Evolutionary conservation across 345 rosid species (phyloP), one percentile per base, ranked within the genome.

Genomic region (Eucalyptus dawsonii): DNA sequence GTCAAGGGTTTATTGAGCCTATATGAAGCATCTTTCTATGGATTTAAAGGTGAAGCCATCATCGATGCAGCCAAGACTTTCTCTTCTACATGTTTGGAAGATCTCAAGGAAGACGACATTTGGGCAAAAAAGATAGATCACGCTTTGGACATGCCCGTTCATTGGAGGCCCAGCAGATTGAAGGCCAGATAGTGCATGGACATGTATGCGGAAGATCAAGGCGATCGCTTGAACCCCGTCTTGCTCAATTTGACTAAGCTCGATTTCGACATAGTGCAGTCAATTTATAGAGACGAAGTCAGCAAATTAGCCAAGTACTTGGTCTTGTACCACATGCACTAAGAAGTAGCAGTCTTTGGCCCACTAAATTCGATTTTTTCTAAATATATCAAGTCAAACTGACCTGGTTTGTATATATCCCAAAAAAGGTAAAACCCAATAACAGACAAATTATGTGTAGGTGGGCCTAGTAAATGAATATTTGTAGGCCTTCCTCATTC

Each of bases 1-100:
- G 69, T 89, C 7, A 69, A 90, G 56, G 91, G 88, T 44, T n/a
- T 92, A 54, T 22, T 90, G 58, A 87, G 90, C 72, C 80, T 88
- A 56, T 91, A 91, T 65, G 92, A 92, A 85, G 93, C 92, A 49
- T 91, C 90, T 2, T 88, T 37, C 31, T 50, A 88, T 37, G 88
- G 88, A 16, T 13, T 87, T 24, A 34, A 60, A 80, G 93, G 89
- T 22, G 62, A 56, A 22, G 62, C 62, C 62, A 56, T 24, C 62
- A 56, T 56, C 6, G 27, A 56, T 15, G 93, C 89, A 42, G 91
- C 91, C 76, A 87, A 27, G 45, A 34, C 50, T 12, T 88, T 88
- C 42, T 44, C 91, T 19, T 50, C 25, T 14, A 47, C 8, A 22
- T 31, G 44, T 67, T 80, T 91, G 89, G 69, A 81, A 58, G 40